Evolutionary conservation across 23 red algal genomes (phyloP), one percentile per base, ranked within the genome.

Genomic region (Agarophyton chilense): DNA sequence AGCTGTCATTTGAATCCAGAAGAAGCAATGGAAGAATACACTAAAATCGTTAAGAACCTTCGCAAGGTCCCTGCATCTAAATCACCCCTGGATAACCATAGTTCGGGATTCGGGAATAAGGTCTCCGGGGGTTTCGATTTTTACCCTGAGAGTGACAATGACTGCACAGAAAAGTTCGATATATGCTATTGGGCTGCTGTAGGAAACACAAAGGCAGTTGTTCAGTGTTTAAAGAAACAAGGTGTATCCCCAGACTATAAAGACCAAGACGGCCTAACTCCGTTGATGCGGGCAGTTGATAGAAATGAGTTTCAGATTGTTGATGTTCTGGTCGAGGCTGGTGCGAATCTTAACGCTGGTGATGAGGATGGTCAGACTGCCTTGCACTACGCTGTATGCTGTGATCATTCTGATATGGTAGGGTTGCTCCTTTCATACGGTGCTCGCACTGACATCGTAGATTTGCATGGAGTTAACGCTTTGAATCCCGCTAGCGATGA

Each of bases 341-440:
- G 90, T 10, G 90, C 90, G 47, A 61, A 78, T 46, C 12, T 78
- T 25, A 72, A 82, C 34, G 77, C 81, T 28, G 58, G 47, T 18
- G 82, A 93, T 29, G 61, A 75, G 57, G 90, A 87, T 10, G 78
- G 78, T 2, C 62, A 73, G 46, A 86, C 90, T 43, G 90, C 90
- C 24, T 52, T 93, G 8, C 90, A 93, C 73, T 87, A 83, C 21
- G 90, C 90, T 34, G 90, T 49, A 13, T 85, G 33, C 44, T 81
- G 79, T 44, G 82, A 84, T n/a, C 61, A 87, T 61, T 79, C 79
- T 6, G 90, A 93, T 14, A 82, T 93, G 75, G 81, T 80, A 11
- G 82, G 62, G 32, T 71, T 86, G 58, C 64, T 93, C 9, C 45
- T 93, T 35, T 52, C 42, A 11, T n/a, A 57, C 25, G 90, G 90